Percentiles rank a stretch among this genome's conserved stretches.
Conservation (phyloP, 1,284 basidiomycete genomes). For the Irpex sp. region DNA sequence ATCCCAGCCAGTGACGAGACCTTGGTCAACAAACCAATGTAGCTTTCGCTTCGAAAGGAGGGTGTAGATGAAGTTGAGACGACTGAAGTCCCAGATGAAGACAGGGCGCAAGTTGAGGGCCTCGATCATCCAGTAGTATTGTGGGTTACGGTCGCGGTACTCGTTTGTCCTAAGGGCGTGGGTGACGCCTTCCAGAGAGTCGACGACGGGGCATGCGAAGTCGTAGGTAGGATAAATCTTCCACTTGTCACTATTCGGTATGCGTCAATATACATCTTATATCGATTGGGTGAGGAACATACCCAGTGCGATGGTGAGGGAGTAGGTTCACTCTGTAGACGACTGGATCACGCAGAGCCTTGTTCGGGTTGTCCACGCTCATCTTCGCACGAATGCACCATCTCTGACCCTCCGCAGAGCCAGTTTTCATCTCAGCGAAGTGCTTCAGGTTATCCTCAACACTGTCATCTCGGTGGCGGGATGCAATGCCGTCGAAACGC, state of each 20-base stretch:
- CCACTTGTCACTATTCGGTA: slow-evolving; percentile 68
- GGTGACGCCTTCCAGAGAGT: slow-evolving; percentile 94
- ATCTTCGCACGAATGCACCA: slow-evolving; percentile 99
- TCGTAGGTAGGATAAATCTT: slow-evolving; percentile 99
- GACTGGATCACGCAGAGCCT: slow-evolving; percentile 95
- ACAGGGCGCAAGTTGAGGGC: slow-evolving; percentile 79
- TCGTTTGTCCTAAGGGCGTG: slow-evolving; percentile 99
- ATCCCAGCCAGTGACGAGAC: slow-evolving; percentile 90
- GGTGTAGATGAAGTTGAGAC: slow-evolving; percentile 97
- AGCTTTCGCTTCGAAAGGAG: slow-evolving; percentile 96
- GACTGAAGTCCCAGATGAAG: slow-evolving; percentile 95
- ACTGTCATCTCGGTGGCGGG: slow-evolving; percentile 76
- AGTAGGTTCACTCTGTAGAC: slow-evolving; percentile 90
- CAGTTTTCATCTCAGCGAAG: slow-evolving; percentile 88
- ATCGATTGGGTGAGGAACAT: too few species aligned
- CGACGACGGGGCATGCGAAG: slow-evolving; percentile 96
- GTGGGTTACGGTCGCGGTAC: slow-evolving; percentile 96
- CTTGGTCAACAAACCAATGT: slow-evolving; percentile 91
- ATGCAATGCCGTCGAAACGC: slow-evolving; percentile 86
- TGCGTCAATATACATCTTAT: neutral
- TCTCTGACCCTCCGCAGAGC: slow-evolving; percentile 74
- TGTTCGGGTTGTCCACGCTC: slow-evolving; percentile 91
- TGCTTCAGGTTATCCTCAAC: slow-evolving; percentile 83
- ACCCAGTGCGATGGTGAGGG: slow-evolving; percentile 94
- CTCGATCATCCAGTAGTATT: slow-evolving; percentile 96